Conservation (phyloP, 495 filamentous ascomycete genomes). For the Lindgomyces ingoldianus region DNA sequence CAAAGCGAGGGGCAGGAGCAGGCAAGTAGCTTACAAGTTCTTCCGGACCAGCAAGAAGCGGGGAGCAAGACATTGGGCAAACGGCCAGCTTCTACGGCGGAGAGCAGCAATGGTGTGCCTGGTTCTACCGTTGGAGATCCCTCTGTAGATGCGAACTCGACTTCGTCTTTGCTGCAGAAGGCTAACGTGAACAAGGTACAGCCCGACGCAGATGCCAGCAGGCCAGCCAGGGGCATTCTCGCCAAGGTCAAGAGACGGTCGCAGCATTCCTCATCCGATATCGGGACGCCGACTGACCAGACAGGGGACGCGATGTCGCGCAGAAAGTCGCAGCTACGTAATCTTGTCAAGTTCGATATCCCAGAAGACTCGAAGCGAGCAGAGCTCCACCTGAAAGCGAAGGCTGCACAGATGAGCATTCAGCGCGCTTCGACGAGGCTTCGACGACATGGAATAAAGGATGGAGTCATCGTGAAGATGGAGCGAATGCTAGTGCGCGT, state of each 20-base stretch:
- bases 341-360: constrained; percentile 38
- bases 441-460: constrained; percentile 44
- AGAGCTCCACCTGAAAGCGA: constrained; percentile 36
- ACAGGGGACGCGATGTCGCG: constrained; percentile 17
- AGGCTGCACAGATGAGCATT: constrained; percentile 38
- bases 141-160: constrained; percentile 33
- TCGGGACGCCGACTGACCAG: neutral
- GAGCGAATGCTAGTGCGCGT: constrained; percentile 74
- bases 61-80: constrained; percentile 12
- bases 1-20: constrained; percentile 14
- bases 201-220: constrained; percentile 1
- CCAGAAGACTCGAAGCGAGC: constrained; percentile 39
- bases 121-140: constrained; percentile 26
- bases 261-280: constrained; percentile 6
- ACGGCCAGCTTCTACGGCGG: constrained; percentile 29
- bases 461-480: constrained; percentile 70
- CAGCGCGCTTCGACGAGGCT: constrained; percentile 35
- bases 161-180: constrained; percentile 32
- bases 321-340: constrained; percentile 27
- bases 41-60: constrained; percentile 6
- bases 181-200: constrained; percentile 31
- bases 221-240: constrained; percentile 24
- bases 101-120: constrained; percentile 29
- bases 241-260: constrained; percentile 28
- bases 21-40: constrained; percentile 33